Conservation (phyloP, 2,329 filamentous ascomycete genomes). For the Sphaerulina vaccinii region DNA sequence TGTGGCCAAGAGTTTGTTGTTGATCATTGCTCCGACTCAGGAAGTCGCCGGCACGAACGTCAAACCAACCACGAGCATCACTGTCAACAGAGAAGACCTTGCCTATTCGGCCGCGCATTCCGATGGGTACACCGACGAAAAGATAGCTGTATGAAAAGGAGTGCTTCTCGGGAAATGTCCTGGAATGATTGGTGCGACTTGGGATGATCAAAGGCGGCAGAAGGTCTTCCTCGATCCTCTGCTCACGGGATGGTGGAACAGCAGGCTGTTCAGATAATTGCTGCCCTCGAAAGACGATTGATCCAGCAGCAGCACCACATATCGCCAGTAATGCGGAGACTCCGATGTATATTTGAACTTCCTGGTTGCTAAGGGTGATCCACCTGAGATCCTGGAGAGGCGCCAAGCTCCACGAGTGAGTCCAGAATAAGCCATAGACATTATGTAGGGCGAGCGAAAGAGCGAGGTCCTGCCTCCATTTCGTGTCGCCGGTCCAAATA, state of each 20-base stretch:
- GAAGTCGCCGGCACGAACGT: conserved; percentile 61
- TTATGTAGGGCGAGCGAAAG: conserved; percentile 28
- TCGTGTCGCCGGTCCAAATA: conserved; percentile 23
- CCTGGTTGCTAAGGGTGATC: conserved; percentile 21
- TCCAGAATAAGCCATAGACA: conserved; percentile 26
- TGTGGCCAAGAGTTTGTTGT: conserved; percentile 52
- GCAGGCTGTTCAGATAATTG: conserved; percentile 23
- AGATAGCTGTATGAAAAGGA: conserved; percentile 71
- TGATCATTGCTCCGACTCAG: conserved; percentile 52
- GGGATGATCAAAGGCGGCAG: conserved; percentile 60
- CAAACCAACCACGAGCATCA: conserved; percentile 53
- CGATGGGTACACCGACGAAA: conserved; percentile 65
- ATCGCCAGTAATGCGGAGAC: conserved; percentile 31
- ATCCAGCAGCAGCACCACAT: conserved; percentile 33
- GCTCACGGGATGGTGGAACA: conserved; percentile 17
- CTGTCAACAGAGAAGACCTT: conserved; percentile 55
- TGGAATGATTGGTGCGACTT: conserved; percentile 62
- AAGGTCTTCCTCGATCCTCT: conserved; percentile 35
- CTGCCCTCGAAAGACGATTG: conserved; percentile 31
- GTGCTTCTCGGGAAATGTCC: conserved; percentile 67
- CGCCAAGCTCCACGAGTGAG: conserved; percentile 28
- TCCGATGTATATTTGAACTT: conserved; percentile 28
- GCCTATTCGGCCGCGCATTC: conserved; percentile 57
- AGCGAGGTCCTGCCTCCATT: conserved; percentile 32
- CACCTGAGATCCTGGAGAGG: conserved; percentile 8